phyloP scores from a whole-genome alignment of 352 stramenopile genomes.

The Pythium scleroteichum region DNA sequence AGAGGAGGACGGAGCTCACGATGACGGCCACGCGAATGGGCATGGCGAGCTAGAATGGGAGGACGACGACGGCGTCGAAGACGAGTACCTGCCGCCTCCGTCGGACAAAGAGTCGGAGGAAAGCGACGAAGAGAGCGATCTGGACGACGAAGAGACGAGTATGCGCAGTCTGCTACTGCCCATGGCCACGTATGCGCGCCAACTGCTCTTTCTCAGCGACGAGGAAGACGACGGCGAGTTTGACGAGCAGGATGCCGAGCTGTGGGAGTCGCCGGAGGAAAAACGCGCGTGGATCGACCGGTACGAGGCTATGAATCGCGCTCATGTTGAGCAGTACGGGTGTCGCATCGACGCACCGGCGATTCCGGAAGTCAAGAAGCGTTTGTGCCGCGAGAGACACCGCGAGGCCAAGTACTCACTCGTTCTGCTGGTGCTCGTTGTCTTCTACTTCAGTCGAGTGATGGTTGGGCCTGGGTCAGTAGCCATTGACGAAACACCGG shows the following conservation, averaged over 20 bases:
- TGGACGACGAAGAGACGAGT: conserved; percentile 26
- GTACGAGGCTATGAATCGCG: conserved; percentile 26
- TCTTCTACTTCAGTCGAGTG: conserved; percentile 37
- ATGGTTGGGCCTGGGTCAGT: conserved; percentile 5
- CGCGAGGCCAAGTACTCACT: conserved; percentile 31
- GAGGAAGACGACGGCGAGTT: conserved; percentile 39
- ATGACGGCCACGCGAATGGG: background rate
- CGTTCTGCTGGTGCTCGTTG: conserved; percentile 34
- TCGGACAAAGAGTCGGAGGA: conserved; percentile 21
- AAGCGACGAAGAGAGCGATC: conserved; percentile 29
- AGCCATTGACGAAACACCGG: background rate
- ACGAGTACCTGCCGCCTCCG: conserved; percentile 31
- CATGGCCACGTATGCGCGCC: conserved; percentile 20
- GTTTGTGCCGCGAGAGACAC: conserved; percentile 23
- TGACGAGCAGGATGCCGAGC: conserved; percentile 31
- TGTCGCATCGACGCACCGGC: conserved; percentile 41
- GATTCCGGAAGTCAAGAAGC: conserved; percentile 33
- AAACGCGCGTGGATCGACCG: conserved; percentile 38
- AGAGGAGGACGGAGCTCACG: background rate
- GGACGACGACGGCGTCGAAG: conserved; percentile 34
- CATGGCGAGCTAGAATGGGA: conserved; percentile 18
- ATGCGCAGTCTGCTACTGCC: conserved; percentile 25
- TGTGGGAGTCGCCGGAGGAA: conserved; percentile 32
- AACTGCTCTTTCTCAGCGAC: conserved; percentile 13
- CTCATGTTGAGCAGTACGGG: conserved; percentile 38